Base-by-base conservation (phyloP, 306 rosid genomes). In the Echinosophora koreensis region DNA sequence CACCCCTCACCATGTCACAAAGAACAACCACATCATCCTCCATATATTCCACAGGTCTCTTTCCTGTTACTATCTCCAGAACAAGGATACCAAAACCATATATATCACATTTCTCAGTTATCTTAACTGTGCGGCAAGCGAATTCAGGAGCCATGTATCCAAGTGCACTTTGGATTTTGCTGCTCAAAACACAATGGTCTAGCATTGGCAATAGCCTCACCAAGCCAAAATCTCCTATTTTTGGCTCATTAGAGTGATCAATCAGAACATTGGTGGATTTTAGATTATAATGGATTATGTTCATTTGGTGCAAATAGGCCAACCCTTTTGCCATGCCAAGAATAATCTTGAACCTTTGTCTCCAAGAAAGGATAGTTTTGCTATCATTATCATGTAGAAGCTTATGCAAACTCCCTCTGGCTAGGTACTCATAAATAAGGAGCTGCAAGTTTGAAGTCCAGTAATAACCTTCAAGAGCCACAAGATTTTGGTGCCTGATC, bases 141-240 rank as follows among this genome's bases (percentile, higher is more conserved):
- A 94, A 90, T 68, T 94, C 98, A 0, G 98, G 98, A 51, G 98
- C 98, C 94, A 87, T 94, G 89, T 94, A 94, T 17, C 98, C 98
- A 2, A 94, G 89, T 34, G 96, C 97, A 69, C 98, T 92, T 76
- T 92, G 98, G 55, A 94, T 81, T 80, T 94, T 94, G 83, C 98
- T 89, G 89, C 98, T 94, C 83, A 94, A 80, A 66, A 94, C 85
- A 77, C 91, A 92, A 35, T 86, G 92, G 82, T 94, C 98, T 62
- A 90, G 70, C 85, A 78, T 81, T 76, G 98, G 96, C 84, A 95
- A 72, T 46, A 95, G 83, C 85, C 91, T 89, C 47, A 93, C 93
- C 88, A 94, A 59, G 50, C 98, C 93, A 70, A 77, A 89, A 80
- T 94, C 98, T 49, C 97, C 96, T 1, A 94, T 84, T 63, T 87